A percentile compares a stretch with the other conserved stretches of the same genome.
Evolutionary conservation across 2,329 filamentous ascomycete genomes (phyloP).

Genomic region (Talaromyces sp.): DNA sequence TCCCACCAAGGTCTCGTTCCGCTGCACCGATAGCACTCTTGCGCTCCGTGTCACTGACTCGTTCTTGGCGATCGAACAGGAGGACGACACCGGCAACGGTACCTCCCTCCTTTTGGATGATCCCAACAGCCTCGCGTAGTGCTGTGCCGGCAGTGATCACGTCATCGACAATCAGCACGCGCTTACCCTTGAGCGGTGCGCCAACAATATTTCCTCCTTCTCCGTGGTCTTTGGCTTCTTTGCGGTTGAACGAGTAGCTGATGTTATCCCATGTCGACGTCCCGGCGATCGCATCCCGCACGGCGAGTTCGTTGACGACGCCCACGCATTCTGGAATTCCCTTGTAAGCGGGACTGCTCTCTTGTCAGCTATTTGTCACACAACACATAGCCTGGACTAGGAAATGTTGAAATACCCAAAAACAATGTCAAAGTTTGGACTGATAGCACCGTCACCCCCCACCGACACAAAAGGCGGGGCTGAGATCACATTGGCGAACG

Average conservation of each 20-base stretch:
- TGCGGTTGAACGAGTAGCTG: slow-evolving; percentile 89
- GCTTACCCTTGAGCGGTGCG: slow-evolving; percentile 75
- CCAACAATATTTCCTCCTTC: slow-evolving; percentile 93
- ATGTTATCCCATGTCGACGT: slow-evolving; percentile 60
- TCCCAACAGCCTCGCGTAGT: slow-evolving; percentile 83
- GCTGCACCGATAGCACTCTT: slow-evolving; percentile 84
- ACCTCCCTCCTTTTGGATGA: slow-evolving; percentile 81
- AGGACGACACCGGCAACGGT: slow-evolving; percentile 82
- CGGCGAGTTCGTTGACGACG: slow-evolving; percentile 68
- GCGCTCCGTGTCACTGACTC: slow-evolving; percentile 56
- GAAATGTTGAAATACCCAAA: slow-evolving; percentile 51
- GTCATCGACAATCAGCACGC: slow-evolving; percentile 87
- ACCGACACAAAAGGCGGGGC: slow-evolving; percentile 39
- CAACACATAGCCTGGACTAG: not conserved
- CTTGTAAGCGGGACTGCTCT: slow-evolving; percentile 73
- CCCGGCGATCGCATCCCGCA: slow-evolving; percentile 49
- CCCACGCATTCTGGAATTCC: slow-evolving; percentile 85
- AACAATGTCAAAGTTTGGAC: slow-evolving; percentile 69
- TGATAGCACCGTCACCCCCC: slow-evolving; percentile 27
- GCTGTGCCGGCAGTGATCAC: slow-evolving; percentile 95
- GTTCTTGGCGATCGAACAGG: slow-evolving; percentile 67
- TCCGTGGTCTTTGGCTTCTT: slow-evolving; percentile 93
- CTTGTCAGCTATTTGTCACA: not conserved
- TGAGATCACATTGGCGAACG: slow-evolving; percentile 65
- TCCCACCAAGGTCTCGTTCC: slow-evolving; percentile 64